A percentile compares a stretch with the other conserved stretches of the same genome.
Evolutionary conservation across 768 basidiomycete species (phyloP).

Genomic region (Xerocomellus chrysenteron): DNA sequence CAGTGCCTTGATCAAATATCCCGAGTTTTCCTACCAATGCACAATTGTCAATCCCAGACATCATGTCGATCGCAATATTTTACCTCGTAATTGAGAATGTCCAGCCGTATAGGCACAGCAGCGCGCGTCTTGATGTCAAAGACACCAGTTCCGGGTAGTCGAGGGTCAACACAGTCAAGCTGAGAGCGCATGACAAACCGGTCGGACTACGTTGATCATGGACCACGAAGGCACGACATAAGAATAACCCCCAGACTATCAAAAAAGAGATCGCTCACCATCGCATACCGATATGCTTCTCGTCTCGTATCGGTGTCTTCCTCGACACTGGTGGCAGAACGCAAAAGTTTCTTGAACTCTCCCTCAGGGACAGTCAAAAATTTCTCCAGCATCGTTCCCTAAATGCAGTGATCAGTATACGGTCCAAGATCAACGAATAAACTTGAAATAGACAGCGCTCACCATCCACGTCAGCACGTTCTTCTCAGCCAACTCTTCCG

Average conservation of each 20-base stretch:
- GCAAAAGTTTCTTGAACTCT: conserved; percentile 61
- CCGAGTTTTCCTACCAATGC: conserved; percentile 65
- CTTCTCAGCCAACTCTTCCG: conserved; percentile 46
- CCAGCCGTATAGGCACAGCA: conserved; percentile 77
- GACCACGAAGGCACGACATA: neutral
- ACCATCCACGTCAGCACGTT: conserved; percentile 81
- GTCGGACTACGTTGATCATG: conserved; percentile 30
- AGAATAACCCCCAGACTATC: neutral
- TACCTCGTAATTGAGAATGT: conserved; percentile 80
- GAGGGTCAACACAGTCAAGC: conserved; percentile 79
- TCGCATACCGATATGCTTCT: conserved; percentile 87
- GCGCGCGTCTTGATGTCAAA: conserved; percentile 98
- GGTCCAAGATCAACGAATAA: neutral
- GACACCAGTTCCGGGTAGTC: conserved; percentile 85
- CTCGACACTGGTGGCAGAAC: conserved; percentile 29
- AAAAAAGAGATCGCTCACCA: conserved; percentile 44
- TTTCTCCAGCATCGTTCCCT: conserved; percentile 91
- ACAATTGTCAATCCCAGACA: neutral
- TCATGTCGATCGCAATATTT: neutral
- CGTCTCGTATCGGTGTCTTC: conserved; percentile 38
- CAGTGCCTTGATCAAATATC: conserved; percentile 66
- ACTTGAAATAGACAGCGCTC: conserved; percentile 14
- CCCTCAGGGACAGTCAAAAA: conserved; percentile 67
- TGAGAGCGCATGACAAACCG: conserved; percentile 91
- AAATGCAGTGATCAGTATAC: neutral